Percentiles rank a stretch among this genome's conserved stretches.
phyloP scores from a whole-genome alignment of 2,329 filamentous ascomycete genomes.

The Verticillium tricorpus region DNA sequence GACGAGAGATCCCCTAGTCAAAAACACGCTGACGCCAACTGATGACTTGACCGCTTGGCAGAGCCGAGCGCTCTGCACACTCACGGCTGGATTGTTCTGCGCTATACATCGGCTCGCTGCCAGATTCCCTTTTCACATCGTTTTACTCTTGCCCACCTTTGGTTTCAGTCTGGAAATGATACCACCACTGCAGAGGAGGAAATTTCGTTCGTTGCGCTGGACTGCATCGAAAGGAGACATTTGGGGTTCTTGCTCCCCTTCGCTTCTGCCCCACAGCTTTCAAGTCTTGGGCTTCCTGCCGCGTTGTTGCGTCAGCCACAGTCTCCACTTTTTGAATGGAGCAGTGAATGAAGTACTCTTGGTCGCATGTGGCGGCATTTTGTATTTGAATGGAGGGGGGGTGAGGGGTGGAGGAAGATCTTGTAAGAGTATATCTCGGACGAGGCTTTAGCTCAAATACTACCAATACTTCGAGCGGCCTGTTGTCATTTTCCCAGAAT shows the following conservation, averaged over 20 bases:
- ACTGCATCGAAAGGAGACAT: neutral
- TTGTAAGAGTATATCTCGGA: neutral
- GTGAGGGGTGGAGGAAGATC: neutral
- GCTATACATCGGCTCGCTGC: slow-evolving; percentile 1
- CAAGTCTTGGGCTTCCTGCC: neutral
- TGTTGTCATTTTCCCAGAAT: neutral
- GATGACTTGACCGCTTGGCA: neutral
- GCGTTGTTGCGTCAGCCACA: neutral
- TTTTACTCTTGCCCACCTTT: slow-evolving; percentile 2
- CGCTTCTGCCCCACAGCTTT: neutral
- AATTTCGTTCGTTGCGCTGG: neutral
- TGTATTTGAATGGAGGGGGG: neutral
- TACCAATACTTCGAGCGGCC: neutral
- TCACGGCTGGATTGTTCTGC: slow-evolving; percentile 4
- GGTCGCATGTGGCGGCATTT: neutral
- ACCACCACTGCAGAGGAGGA: slow-evolving; percentile 8
- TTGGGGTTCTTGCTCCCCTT: neutral
- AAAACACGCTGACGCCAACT: neutral
- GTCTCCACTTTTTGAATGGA: neutral
- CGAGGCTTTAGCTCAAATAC: too few species aligned
- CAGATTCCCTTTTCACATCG: neutral
- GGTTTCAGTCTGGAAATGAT: slow-evolving; percentile 15
- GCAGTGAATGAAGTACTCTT: neutral
- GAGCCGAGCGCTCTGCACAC: neutral
- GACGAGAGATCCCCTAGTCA: slow-evolving; percentile 3